A percentile compares a stretch with the other conserved stretches of the same genome.
phyloP scores from a whole-genome alignment of 1,139 yeast species.

The Geotrichum bryndzae region DNA sequence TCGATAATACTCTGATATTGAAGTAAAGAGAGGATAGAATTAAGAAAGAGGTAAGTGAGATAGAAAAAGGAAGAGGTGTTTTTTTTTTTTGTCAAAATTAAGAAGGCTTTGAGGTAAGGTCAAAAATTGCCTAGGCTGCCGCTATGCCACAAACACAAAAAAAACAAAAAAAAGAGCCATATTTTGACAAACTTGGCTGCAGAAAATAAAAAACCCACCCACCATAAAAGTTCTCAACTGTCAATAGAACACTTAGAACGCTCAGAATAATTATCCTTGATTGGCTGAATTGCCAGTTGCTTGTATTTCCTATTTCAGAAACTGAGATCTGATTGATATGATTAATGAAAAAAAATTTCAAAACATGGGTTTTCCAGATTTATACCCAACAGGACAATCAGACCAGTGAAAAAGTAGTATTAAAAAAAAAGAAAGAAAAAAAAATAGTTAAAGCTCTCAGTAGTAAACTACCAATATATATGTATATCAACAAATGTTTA shows the following conservation, averaged over 20 bases:
- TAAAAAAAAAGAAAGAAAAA: background rate
- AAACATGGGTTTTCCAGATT: background rate
- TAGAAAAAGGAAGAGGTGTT: background rate
- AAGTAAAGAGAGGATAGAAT: background rate
- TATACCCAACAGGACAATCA: background rate
- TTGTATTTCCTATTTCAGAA: background rate
- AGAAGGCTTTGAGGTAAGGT: background rate
- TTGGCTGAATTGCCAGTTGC: background rate
- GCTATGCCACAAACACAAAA: background rate
- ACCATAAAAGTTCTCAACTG: background rate
- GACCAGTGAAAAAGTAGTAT: background rate
- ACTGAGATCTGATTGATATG: background rate
- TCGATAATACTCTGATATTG: background rate
- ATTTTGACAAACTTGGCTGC: background rate
- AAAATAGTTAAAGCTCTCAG: too few species aligned
- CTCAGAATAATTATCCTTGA: background rate
- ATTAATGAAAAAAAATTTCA: background rate
- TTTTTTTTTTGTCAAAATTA: background rate
- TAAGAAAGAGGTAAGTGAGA: background rate
- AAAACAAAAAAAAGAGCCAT: background rate
- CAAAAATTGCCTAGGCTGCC: background rate
- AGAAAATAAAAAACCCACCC: background rate
- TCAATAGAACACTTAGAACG: background rate
- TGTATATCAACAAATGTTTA: too few species aligned
- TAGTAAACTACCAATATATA: too few species aligned